Base-by-base conservation (phyloP, 768 basidiomycete genomes). In the Pluteus cervinus region DNA sequence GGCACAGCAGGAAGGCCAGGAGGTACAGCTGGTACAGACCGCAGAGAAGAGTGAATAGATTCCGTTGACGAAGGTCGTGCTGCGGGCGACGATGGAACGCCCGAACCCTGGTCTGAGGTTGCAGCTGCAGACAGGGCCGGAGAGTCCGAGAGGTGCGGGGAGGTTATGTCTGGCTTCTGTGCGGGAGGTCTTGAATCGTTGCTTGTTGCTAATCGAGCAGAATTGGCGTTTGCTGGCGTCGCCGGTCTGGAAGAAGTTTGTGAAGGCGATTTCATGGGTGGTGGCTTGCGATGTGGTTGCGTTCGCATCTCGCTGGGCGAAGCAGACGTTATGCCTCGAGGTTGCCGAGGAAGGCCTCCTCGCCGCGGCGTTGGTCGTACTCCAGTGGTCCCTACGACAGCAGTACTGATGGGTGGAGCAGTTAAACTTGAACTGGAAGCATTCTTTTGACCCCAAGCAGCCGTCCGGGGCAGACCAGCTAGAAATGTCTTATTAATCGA, bases 391-490 rank as follows among this genome's bases (percentile, higher is more conserved):
- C n/a, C n/a, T n/a, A n/a, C n/a, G n/a, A n/a, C n/a, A n/a, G n/a
- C n/a, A n/a, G n/a, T n/a, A n/a, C n/a, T n/a, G n/a, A n/a, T n/a
- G n/a, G n/a, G n/a, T n/a, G n/a, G n/a, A n/a, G n/a, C n/a, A n/a
- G n/a, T n/a, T n/a, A n/a, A n/a, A n/a, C n/a, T n/a, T n/a, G n/a
- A n/a, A n/a, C n/a, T n/a, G n/a, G n/a, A n/a, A n/a, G n/a, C n/a
- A n/a, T n/a, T n/a, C n/a, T n/a, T n/a, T n/a, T n/a, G n/a, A 10
- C 70, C 79, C 80, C 80, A 81, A 20, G 77, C 73, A 15, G 79
- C 76, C 7, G 71, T 70, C 40, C 79, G 80, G 38, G 89, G 89
- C 30, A 91, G 62, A 30, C 73, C 76, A 50, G 63, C 56, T 50
- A 40, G 44, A 36, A 24, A 36, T 43, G 17, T 33, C 31, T 30